Base-by-base conservation (phyloP, 352 stramenopile species). In the Globisporangium cylindrosporum region DNA sequence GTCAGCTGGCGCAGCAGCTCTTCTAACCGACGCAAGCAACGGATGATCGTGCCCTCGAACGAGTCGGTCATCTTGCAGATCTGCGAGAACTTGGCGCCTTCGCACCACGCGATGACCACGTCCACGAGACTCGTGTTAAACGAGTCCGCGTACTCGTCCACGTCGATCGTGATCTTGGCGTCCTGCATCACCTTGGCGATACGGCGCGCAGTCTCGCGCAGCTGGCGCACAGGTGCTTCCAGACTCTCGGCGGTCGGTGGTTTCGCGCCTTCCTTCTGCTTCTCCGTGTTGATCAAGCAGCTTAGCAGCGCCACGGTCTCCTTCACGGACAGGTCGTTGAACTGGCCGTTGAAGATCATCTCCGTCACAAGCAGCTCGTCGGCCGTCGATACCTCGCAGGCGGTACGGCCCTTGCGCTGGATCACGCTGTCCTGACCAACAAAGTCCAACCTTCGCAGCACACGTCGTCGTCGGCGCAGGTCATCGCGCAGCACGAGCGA, bases 41-140 rank as follows among this genome's bases (percentile, higher is more conserved):
- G 96, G 69, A 99, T 99, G 73, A 99, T 99, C 15, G 94, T 98
- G 51, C 98, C 98, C 84, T 99, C 98, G 76, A 99, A 99, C 24
- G 95, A 89, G 60, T 98, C 94, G 14, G 97, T 99, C 74, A 99
- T 92, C 76, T 99, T 99, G 74, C 96, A 98, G 48, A 99, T 96
- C 69, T 99, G 97, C n/a, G 96, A 91, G 78, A 99, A 99, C 77
- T 99, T 99, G 54, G 91, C 95, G 57, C 98, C 98, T 69, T 98
- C 94, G 69, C 91, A 98, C 97, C 97, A 99, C 34, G 93, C 93
- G 74, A 98, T 98, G 7, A 99, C 92, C 48, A 98, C 94, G 70
- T 99, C 96, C 76, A 99, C 98, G 71, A 99, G 93, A 65, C 89
- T 97, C 64, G 97, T 97, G 78, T 99, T 99, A 79, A 99, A 99